These are phyloP conservation scores for Ophiocordyceps sinensis DNA, from an alignment of 2,329 filamentous ascomycete genomes.

Conservation along the genomic window DNA sequence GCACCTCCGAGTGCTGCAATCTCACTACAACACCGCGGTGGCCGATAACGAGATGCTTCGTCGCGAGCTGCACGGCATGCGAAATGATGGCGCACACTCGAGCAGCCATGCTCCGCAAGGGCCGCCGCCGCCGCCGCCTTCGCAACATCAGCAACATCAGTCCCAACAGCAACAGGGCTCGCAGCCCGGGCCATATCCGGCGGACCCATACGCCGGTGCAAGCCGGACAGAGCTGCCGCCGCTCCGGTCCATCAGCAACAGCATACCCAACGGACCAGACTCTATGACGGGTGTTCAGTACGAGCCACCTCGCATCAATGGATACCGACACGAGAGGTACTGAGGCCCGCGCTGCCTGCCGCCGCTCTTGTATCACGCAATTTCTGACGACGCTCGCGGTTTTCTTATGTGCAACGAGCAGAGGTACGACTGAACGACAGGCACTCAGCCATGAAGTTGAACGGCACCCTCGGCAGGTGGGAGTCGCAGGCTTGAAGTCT, in stretches of 20 bases:
- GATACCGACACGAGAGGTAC: constrained; percentile 28
- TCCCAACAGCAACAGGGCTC: constrained; percentile 2
- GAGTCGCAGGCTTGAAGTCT: background rate
- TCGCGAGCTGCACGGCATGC: constrained; percentile 31
- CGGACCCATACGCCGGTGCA: constrained; percentile 16
- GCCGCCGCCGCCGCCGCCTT: constrained; percentile 7
- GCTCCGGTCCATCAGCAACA: constrained; percentile 34
- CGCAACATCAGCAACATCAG: constrained; percentile 9
- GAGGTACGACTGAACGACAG: constrained; percentile 7
- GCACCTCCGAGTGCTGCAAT: constrained; percentile 29
- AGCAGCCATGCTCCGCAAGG: constrained; percentile 26
- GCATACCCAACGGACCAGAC: constrained; percentile 31
- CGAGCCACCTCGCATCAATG: constrained; percentile 31
- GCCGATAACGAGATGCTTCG: constrained; percentile 34
- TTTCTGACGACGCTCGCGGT: background rate
- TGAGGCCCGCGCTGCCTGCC: constrained; percentile 5
- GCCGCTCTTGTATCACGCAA: background rate
- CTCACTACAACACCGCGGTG: constrained; percentile 25
- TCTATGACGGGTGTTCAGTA: constrained; percentile 56
- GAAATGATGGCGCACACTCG: constrained; percentile 32
- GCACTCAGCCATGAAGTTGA: constrained; percentile 1
- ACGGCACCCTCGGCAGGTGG: background rate
- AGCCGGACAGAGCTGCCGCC: constrained; percentile 40
- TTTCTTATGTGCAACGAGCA: constrained; percentile 1
- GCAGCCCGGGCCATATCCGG: constrained; percentile 9